Percentiles rank a stretch among this genome's conserved stretches.
Evolutionary conservation across 1,284 basidiomycete species (phyloP).

Genomic region (Sanghuangporus sanghuang): DNA sequence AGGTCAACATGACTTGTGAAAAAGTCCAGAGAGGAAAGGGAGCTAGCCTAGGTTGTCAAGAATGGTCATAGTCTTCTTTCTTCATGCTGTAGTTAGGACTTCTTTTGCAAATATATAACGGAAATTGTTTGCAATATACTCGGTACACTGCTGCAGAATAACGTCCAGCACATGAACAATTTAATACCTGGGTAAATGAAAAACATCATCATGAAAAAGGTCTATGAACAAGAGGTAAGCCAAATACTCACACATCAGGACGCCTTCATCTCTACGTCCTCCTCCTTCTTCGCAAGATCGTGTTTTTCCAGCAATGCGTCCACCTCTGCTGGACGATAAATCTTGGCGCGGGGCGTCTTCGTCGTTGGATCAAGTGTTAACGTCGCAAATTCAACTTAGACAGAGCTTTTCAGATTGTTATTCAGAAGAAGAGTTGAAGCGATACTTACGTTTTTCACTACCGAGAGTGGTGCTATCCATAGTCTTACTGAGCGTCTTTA

Average conservation of each 20-base stretch:
- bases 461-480: conserved; percentile 98
- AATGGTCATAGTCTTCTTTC: too few species aligned
- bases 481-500: conserved; percentile 98
- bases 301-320: conserved; percentile 82
- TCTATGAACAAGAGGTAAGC: too few species aligned
- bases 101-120: too few species aligned
- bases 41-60: too few species aligned
- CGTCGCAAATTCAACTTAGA: conserved; percentile 92
- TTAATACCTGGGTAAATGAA: too few species aligned
- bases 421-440: background rate
- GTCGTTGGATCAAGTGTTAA: conserved; percentile 78
- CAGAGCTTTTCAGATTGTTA: background rate
- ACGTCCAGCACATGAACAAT: too few species aligned
- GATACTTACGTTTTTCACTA: conserved; percentile 83
- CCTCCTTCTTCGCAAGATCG: conserved; percentile 83
- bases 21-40: too few species aligned
- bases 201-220: too few species aligned
- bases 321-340: conserved; percentile 89
- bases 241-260: background rate
- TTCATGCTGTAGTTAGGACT: too few species aligned
- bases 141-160: too few species aligned
- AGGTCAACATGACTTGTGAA: too few species aligned
- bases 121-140: too few species aligned
- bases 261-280: conserved; percentile 26
- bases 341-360: conserved; percentile 85